Evolutionary conservation across 2,329 filamentous ascomycete genomes (phyloP).

Genomic region (Beauveria australis): DNA sequence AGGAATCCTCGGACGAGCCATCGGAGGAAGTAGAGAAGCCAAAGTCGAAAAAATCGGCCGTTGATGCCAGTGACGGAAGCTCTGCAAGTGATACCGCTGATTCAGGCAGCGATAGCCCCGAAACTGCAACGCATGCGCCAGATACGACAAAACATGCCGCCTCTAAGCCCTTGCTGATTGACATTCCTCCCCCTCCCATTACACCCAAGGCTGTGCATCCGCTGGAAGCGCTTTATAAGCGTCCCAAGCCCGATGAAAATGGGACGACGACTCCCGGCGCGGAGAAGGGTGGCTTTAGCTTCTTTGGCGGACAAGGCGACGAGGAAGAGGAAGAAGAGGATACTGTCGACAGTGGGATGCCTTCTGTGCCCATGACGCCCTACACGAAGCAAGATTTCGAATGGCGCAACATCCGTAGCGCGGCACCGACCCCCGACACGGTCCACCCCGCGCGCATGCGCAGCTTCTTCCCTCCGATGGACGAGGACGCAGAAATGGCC

Average conservation of each 20-base stretch:
- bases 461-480: slow-evolving; percentile 43
- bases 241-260: slow-evolving; percentile 39
- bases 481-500: slow-evolving; percentile 27
- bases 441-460: slow-evolving; percentile 63
- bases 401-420: slow-evolving; percentile 68
- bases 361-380: slow-evolving; percentile 64
- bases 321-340: slow-evolving; percentile 32
- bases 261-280: slow-evolving; percentile 24
- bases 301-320: slow-evolving; percentile 54
- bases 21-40: slow-evolving; percentile 13
- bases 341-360: slow-evolving; percentile 13
- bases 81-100: neutral
- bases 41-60: slow-evolving; percentile 15
- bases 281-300: slow-evolving; percentile 58
- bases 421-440: slow-evolving; percentile 91
- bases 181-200: slow-evolving; percentile 41
- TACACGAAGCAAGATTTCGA: slow-evolving; percentile 74
- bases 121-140: slow-evolving; percentile 10
- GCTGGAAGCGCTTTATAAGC: slow-evolving; percentile 87
- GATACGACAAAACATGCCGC: slow-evolving; percentile 31
- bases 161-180: slow-evolving; percentile 43
- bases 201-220: slow-evolving; percentile 61
- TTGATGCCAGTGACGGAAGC: slow-evolving; percentile 18
- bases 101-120: slow-evolving; percentile 18
- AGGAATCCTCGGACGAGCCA: slow-evolving; percentile 14